These are phyloP conservation scores for Phalaenopsis hybrid DNA, from an alignment of 116 monocot genomes.

Conservation along the genomic window DNA sequence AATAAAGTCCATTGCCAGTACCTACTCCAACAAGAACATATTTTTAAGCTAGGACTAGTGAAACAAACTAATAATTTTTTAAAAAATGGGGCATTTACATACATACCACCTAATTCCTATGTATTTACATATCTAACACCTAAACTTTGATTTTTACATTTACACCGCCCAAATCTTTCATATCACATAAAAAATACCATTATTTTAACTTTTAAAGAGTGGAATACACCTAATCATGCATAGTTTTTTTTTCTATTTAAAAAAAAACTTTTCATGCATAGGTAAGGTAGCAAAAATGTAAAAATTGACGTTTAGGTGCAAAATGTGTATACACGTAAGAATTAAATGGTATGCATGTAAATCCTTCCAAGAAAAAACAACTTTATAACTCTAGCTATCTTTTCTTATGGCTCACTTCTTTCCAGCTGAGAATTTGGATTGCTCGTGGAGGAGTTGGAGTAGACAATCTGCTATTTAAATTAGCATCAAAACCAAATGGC, in stretches of 20 bases:
- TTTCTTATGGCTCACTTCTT: slow-evolving; percentile 32
- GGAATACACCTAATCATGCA: no score
- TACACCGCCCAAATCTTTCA: no score
- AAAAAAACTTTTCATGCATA: no score
- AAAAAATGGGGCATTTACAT: neutral
- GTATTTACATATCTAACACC: neutral
- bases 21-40: neutral
- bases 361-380: neutral
- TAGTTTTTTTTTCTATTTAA: no score
- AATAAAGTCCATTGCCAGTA: neutral
- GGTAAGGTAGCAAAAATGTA: no score
- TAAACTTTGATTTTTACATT: no score
- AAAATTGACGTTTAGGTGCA: no score
- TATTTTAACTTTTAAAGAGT: no score
- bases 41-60: neutral
- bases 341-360: no score
- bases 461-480: slow-evolving; percentile 63
- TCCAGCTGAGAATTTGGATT: slow-evolving; percentile 71
- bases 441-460: slow-evolving; percentile 90
- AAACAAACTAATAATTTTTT: neutral
- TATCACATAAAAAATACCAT: no score
- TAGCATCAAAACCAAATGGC: slow-evolving; percentile 91
- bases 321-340: no score
- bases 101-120: neutral
- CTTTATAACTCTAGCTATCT: neutral